Evolutionary conservation across 768 basidiomycete species (phyloP).

Genomic region (Mycena amicta): DNA sequence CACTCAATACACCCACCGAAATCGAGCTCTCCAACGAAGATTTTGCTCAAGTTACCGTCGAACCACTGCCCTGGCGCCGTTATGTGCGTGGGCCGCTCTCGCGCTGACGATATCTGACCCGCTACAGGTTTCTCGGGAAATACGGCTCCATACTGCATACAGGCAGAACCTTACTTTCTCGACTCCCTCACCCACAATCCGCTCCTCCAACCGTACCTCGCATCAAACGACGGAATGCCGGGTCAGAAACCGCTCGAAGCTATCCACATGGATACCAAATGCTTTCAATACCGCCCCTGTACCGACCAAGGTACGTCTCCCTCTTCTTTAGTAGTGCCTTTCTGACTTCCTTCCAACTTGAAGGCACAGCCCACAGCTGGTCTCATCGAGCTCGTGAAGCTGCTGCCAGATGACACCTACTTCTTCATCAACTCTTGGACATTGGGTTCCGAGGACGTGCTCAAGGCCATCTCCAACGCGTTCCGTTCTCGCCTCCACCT

Average conservation of each 20-base stretch:
- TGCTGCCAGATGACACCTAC: constrained; percentile 63
- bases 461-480: constrained; percentile 69
- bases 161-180: constrained; percentile 81
- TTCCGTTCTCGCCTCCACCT: constrained; percentile 86
- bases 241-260: constrained; percentile 56
- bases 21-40: constrained; percentile 60
- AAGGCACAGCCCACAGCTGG: constrained; percentile 68
- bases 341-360: too few species aligned
- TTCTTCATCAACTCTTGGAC: constrained; percentile 97
- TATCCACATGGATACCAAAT: constrained; percentile 85
- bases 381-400: constrained; percentile 66
- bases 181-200: constrained; percentile 69
- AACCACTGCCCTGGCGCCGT: constrained; percentile 96
- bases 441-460: constrained; percentile 92
- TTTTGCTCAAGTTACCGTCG: constrained; percentile 68
- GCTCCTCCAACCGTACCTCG: constrained; percentile 71
- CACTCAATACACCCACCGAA: constrained; percentile 63
- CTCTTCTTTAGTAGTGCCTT: neutral
- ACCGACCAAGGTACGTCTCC: constrained; percentile 57
- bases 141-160: constrained; percentile 83
- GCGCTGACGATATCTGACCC: too few species aligned
- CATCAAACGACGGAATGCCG: constrained; percentile 27
- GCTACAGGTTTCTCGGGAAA: constrained; percentile 79
- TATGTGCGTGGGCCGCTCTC: too few species aligned
- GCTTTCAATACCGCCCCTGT: constrained; percentile 54